phyloP scores from a whole-genome alignment of 2,329 filamentous ascomycete species.

The Penicillium aurantiogriseum region DNA sequence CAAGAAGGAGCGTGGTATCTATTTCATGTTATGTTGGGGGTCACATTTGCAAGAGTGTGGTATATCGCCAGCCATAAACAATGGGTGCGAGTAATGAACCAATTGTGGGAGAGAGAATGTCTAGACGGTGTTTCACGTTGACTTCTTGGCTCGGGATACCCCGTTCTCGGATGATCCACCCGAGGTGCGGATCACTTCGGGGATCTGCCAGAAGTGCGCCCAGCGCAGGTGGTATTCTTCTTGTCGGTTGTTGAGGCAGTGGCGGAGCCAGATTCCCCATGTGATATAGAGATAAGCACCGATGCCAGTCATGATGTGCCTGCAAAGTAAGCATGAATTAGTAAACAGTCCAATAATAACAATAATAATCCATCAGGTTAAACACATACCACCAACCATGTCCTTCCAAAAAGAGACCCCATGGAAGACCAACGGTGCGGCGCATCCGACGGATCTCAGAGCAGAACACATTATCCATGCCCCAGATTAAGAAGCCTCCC shows the following conservation, averaged over 20 bases:
- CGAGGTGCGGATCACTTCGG: conserved; percentile 49
- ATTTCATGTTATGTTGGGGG: conserved; percentile 1
- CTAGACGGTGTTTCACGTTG: conserved; percentile 17
- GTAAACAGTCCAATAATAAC: background rate
- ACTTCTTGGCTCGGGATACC: conserved; percentile 31
- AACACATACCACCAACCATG: conserved; percentile 67
- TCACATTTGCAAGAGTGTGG: conserved; percentile 2
- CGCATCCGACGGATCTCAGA: conserved; percentile 63
- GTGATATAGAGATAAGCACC: conserved; percentile 82
- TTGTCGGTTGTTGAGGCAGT: conserved; percentile 70
- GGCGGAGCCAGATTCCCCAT: conserved; percentile 79
- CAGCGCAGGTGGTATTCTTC: conserved; percentile 70
- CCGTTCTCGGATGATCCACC: conserved; percentile 12
- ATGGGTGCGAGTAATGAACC: background rate
- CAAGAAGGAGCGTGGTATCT: conserved; percentile 5
- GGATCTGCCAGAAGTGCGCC: conserved; percentile 61
- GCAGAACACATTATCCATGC: conserved; percentile 75
- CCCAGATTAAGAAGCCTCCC: conserved; percentile 74
- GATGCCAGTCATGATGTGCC: conserved; percentile 77
- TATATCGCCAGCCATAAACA: background rate
- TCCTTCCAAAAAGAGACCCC: conserved; percentile 72
- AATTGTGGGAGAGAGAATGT: conserved; percentile 1
- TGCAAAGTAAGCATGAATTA: conserved; percentile 26
- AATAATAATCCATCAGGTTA: background rate
- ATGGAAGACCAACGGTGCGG: conserved; percentile 68